phyloP scores from a whole-genome alignment of 2,329 filamentous ascomycete species.

The Chaetothyriales sp. region DNA sequence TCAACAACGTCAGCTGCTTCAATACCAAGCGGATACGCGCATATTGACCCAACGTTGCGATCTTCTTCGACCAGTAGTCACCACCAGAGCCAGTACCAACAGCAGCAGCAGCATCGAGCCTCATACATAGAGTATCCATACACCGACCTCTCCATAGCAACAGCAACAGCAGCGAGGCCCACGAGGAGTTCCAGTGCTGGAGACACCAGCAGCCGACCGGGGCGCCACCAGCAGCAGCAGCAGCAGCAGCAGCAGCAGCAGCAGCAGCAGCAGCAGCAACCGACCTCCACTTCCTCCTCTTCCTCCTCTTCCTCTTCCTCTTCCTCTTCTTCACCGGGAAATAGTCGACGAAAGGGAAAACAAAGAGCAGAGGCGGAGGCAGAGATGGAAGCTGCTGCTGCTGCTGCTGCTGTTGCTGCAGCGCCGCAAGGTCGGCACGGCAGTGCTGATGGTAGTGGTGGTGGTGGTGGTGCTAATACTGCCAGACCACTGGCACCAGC shows the following conservation, averaged over 20 bases:
- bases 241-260: background rate
- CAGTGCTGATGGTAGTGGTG: no score
- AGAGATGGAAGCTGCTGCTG: no score
- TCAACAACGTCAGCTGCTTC: background rate
- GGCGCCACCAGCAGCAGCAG: background rate
- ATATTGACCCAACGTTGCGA: background rate
- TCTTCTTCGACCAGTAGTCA: background rate
- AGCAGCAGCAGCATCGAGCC: background rate
- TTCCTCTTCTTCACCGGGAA: background rate
- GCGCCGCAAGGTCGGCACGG: background rate
- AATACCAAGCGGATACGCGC: background rate
- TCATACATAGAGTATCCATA: background rate
- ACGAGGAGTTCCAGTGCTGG: background rate
- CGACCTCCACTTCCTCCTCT: no score
- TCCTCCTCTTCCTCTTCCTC: no score
- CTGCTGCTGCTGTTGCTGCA: no score
- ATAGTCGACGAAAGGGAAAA: background rate
- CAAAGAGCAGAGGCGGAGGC: background rate
- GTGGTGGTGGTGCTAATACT: background rate
- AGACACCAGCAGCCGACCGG: background rate
- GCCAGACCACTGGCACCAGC: background rate
- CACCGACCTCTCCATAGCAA: background rate
- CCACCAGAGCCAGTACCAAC: background rate
- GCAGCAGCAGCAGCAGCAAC: no score
- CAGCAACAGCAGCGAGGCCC: background rate